Conservation (phyloP, 139 green algal species). For the Auxenochlorella pyrenoidosa region DNA sequence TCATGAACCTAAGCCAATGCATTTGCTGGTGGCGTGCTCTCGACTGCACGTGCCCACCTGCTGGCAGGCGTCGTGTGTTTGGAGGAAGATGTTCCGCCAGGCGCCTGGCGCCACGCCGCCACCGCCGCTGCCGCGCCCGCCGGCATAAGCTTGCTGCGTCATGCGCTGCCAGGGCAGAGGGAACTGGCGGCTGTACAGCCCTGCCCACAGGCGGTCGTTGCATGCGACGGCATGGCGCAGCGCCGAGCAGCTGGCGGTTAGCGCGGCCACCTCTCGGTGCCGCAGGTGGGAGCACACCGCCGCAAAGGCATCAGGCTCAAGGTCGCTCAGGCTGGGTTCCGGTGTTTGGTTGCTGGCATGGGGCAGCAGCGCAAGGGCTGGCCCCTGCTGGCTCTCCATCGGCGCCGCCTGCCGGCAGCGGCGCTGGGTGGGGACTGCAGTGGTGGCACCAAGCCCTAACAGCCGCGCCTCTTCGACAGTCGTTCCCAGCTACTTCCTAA, state of each 20-base stretch:
- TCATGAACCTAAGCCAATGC: too few relatives aligned
- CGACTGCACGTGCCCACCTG: not conserved
- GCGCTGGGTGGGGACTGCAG: too few relatives aligned
- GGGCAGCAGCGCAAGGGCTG: too few relatives aligned
- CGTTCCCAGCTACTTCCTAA: too few relatives aligned
- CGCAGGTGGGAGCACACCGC: conserved; percentile 13
- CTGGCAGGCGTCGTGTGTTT: not conserved
- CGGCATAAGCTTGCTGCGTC: not conserved
- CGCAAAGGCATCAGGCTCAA: conserved; percentile 22
- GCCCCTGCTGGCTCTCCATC: too few relatives aligned
- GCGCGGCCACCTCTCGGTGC: conserved; percentile 5
- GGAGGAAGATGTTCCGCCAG: conserved; percentile 2
- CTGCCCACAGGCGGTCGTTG: conserved; percentile 21
- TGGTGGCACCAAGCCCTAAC: too few relatives aligned
- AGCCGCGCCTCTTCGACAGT: too few relatives aligned
- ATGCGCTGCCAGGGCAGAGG: conserved; percentile 20
- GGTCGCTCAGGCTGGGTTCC: not conserved
- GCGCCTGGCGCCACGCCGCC: not conserved
- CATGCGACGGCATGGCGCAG: not conserved
- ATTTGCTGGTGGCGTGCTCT: not conserved
- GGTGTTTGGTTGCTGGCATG: too few relatives aligned
- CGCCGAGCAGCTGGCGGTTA: not conserved
- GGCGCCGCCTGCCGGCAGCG: too few relatives aligned
- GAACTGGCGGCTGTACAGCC: conserved; percentile 21
- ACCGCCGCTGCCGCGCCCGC: not conserved